Evolutionary conservation across 2,329 filamentous ascomycete genomes (phyloP).

Genomic region (Huntiella omanensis): DNA sequence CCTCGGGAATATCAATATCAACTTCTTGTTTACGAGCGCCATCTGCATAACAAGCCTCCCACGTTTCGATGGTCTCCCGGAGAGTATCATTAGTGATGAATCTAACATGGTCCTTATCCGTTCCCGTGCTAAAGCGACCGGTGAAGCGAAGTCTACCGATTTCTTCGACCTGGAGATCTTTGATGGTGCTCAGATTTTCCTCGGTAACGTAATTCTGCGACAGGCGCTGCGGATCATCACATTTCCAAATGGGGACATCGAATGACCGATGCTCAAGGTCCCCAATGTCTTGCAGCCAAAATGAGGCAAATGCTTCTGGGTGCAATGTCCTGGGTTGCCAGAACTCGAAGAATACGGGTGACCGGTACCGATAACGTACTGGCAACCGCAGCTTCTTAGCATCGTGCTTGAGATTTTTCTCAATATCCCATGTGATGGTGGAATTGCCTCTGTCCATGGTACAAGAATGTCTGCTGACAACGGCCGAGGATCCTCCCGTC

Average conservation of each 20-base stretch:
- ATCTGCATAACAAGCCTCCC: slow-evolving; percentile 80
- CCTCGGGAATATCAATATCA: slow-evolving; percentile 50
- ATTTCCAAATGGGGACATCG: slow-evolving; percentile 81
- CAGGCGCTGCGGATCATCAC: slow-evolving; percentile 52
- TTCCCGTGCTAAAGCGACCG: slow-evolving; percentile 73
- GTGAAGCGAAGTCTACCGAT: slow-evolving; percentile 66
- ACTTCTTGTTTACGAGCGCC: slow-evolving; percentile 61
- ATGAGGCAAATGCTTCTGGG: slow-evolving; percentile 53
- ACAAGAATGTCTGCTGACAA: slow-evolving; percentile 16
- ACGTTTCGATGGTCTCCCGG: slow-evolving; percentile 83
- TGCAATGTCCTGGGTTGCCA: slow-evolving; percentile 49
- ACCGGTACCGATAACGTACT: slow-evolving; percentile 77
- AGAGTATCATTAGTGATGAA: slow-evolving; percentile 79
- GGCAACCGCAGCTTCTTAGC: slow-evolving; percentile 44
- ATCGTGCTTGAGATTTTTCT: slow-evolving; percentile 20
- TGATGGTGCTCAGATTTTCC: slow-evolving; percentile 48
- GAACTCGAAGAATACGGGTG: slow-evolving; percentile 78
- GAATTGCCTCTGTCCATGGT: slow-evolving; percentile 8
- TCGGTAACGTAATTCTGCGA: slow-evolving; percentile 87
- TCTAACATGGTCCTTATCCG: slow-evolving; percentile 63
- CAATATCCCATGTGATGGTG: slow-evolving; percentile 29
- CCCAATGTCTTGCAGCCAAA: slow-evolving; percentile 73
- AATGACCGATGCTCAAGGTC: slow-evolving; percentile 64
- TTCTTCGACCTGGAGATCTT: slow-evolving; percentile 59
- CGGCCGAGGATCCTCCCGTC: slow-evolving; percentile 67